Base-by-base conservation (phyloP, 176 grass and related monocot species). In the Alopecurus myosuroides region DNA sequence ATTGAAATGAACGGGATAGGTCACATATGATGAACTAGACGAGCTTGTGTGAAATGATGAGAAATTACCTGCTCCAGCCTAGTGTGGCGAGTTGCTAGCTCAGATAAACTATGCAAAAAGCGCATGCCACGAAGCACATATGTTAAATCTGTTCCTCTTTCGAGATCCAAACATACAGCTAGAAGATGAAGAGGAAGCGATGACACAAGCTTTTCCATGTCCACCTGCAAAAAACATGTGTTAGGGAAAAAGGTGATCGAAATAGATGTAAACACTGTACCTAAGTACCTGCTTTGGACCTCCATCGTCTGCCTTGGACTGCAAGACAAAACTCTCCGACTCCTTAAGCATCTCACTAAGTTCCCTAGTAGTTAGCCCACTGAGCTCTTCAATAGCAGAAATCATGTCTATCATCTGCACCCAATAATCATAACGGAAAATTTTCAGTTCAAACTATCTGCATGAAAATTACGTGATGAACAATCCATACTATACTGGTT, bases 21-120 rank as follows among this genome's bases (percentile, higher is more conserved):
- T 30, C 12, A 20, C 76, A 35, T 69, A 19, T 4, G 42, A 72
- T n/a, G 14, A 68, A 36, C 44, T 46, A 63, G 58, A 9, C 41
- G 68, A 80, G 49, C 41, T 68, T 62, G 25, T 39, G 64, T 70
- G 70, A 61, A 82, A 42, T 76, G 60, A 98, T 87, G 2, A 64
- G 79, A 56, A 81, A 25, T 77, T 46, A 98, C 95, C 95, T 98
- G 96, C 81, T 98, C 96, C 31, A 98, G 89, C 90, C 78, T 98
- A 67, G 89, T 70, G 88, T 98, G 87, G n/a, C 91, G 89, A 31
- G 83, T 71, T 80, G 96, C 93, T 77, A 98, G 62, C 60, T 98
- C 96, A 81, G 93, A 88, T 63, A 95, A 75, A 76, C 80, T 94
- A 88, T 95, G 85, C 82, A 98, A 84, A 86, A 98, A 88, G 80